Evolutionary conservation across 257 asterid genomes (phyloP), one percentile per base, ranked within the genome.

Genomic region (Verbascum thapsus): DNA sequence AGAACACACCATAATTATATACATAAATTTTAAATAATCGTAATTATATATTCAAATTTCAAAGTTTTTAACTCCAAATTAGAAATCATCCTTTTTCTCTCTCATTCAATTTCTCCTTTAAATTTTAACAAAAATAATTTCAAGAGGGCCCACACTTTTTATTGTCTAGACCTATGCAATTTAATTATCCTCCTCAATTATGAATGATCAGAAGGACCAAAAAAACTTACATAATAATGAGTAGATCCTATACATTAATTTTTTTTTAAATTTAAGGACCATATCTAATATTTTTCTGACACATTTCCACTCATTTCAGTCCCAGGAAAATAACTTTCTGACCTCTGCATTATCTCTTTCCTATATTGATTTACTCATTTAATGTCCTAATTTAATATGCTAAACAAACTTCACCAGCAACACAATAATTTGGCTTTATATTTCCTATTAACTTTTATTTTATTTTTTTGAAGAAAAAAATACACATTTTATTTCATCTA

Each of bases 181-280:
- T n/a, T n/a, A n/a, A n/a, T n/a, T n/a, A n/a, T n/a, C n/a, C 60
- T 72, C 44, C 40, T 72, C 87, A 78, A 82, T 82, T 43, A 80
- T 80, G 85, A 68, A 75, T 66, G 32, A 66, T 72, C 58, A 70
- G 69, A 60, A 75, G 69, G 75, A 73, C 78, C 80, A 76, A 44
- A 37, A 53, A 70, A 26, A 78, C 52, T 57, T 73, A 60, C 78
- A 80, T 60, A 75, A n/a, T n/a, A n/a, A 80, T 81, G 85, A 84
- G 80, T 82, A 78, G 80, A 83, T 81, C 78, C 80, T 88, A 83
- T 80, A n/a, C n/a, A n/a, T 76, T 68, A 56, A 58, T 80, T n/a
- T n/a, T n/a, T n/a, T n/a, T n/a, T 74, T 47, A 54, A 22, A 51
- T 74, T 68, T 20, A 58, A 56, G 59, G 49, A 73, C 84, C 79